These are phyloP conservation scores for Rhodotorula paludigena DNA, from an alignment of 768 basidiomycete genomes.

Conservation along the genomic window DNA sequence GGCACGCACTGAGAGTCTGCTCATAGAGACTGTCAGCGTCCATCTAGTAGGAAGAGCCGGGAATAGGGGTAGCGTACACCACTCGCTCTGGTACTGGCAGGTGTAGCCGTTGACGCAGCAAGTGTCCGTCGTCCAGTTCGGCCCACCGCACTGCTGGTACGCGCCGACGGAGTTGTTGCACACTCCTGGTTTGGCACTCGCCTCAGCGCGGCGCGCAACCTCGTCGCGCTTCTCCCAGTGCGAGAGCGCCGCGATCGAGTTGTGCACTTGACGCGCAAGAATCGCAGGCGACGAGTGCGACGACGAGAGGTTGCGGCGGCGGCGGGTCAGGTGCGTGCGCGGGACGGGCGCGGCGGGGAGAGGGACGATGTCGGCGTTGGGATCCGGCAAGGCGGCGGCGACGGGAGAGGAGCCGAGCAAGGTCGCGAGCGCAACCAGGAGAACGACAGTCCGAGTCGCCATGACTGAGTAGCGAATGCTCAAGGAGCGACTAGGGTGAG, in stretches of 20 bases:
- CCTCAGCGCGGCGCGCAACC: neutral
- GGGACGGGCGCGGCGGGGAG: neutral
- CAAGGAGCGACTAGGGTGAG: too few relatives aligned
- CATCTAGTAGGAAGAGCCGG: neutral
- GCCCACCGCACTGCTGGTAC: constrained; percentile 6
- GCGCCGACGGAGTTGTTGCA: neutral
- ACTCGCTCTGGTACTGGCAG: neutral
- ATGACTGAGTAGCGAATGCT: too few relatives aligned
- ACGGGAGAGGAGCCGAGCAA: too few relatives aligned
- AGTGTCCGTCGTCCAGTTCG: neutral
- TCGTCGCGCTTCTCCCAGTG: constrained; percentile 1
- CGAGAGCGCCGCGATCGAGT: neutral
- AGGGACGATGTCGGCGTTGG: neutral
- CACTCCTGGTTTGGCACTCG: neutral
- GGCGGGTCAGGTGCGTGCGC: neutral
- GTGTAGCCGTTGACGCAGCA: constrained; percentile 7
- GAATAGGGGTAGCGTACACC: neutral
- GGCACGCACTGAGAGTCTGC: neutral
- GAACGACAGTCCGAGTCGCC: too few relatives aligned
- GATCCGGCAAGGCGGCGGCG: neutral
- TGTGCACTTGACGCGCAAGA: neutral
- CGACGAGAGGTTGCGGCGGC: neutral
- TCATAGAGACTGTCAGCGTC: neutral
- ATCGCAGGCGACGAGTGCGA: neutral
- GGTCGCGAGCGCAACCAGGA: too few relatives aligned